Evolutionary conservation across 805 yeast genomes (phyloP), one percentile per base, ranked within the genome.

Genomic region (Hanseniaspora meyeri): DNA sequence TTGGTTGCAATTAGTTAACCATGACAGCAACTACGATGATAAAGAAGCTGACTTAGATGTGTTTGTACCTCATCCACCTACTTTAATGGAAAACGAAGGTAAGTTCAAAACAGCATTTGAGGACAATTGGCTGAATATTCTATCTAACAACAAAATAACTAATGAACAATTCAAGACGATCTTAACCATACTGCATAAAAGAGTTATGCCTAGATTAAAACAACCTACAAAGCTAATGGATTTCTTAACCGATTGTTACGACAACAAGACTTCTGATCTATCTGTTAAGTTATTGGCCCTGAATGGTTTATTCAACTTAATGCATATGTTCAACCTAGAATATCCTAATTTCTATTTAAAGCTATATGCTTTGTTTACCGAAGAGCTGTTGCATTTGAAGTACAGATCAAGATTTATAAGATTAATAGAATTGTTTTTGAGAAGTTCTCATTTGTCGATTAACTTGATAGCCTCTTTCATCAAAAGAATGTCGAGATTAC

Each of bases 141-240:
- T 93, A 61, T 72, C 75, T 49, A 73, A 77, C 20, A 75, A 79
- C 2, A 68, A 73, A 45, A 66, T 79, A 12, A 67, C 76, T 0
- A 58, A 65, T 2, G 68, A 66, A 2, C 95, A 87, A 66, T 83
- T 85, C 68, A 87, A 87, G 67, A 72, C 83, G 1, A 74, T 83
- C 5, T 72, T 91, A 57, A 70, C 80, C 4, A 76, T 89, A 1
- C 66, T 93, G 62, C 97, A 93, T 68, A 88, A 87, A 66, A 73
- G 95, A 59, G 76, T 93, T 43, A 83, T 91, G 39, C 96, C 97
- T 40, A 78, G 77, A 64, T 78, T 88, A 76, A 76, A 78, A 47
- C 82, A 81, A 61, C 95, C 97, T 7, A 85, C 87, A 45, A 75
- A 78, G 59, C 71, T 93, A 48, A 90, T 93, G 96, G 98, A 91